phyloP scores from a whole-genome alignment of 2,329 filamentous ascomycete species.

The Myriosclerotinia curreyana region DNA sequence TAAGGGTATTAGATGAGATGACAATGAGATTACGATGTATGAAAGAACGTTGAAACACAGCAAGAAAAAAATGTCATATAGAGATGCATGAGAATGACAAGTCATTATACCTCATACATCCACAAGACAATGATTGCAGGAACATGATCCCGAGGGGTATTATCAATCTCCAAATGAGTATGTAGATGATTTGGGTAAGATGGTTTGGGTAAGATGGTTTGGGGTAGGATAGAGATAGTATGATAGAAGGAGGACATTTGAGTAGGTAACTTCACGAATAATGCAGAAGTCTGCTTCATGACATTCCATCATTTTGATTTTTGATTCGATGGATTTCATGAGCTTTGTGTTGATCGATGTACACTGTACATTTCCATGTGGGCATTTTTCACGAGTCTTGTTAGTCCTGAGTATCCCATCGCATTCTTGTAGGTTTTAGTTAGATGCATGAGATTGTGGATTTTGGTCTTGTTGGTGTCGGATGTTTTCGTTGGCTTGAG shows the following conservation, averaged over 20 bases:
- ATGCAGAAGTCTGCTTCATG: neutral
- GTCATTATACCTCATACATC: neutral
- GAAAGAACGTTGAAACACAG: neutral
- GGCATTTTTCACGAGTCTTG: no score
- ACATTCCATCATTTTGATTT: no score
- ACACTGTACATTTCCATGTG: no score
- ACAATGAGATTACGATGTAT: neutral
- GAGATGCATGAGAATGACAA: neutral
- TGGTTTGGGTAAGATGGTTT: no score
- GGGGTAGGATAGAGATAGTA: neutral
- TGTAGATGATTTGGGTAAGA: no score
- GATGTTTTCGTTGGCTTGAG: no score
- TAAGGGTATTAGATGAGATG: neutral
- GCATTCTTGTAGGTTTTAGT: no score
- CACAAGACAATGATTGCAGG: neutral
- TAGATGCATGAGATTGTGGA: no score
- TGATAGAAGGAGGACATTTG: neutral
- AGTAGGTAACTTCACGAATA: neutral
- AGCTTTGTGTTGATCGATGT: no score
- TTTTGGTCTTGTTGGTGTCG: no score
- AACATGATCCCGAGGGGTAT: neutral
- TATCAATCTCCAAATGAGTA: neutral
- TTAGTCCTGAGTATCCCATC: no score
- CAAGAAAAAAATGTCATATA: neutral
- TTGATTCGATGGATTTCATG: no score